Evolutionary conservation across 345 rosid genomes (phyloP), one percentile per base, ranked within the genome.

Genomic region (Aurinia saxatilis): DNA sequence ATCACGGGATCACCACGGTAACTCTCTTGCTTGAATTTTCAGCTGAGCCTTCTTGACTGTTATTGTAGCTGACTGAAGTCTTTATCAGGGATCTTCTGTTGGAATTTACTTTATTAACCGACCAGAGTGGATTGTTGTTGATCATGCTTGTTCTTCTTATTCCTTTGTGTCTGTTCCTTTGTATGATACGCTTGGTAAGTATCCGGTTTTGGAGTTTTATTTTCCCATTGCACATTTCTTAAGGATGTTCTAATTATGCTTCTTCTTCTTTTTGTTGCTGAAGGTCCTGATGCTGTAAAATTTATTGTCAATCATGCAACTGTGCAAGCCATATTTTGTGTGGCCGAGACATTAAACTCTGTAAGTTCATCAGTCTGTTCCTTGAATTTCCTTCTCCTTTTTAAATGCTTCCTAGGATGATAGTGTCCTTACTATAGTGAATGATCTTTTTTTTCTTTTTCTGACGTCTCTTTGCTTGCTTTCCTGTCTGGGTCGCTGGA

Each of bases 281-380:
- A 87, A 93, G 99, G 97, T 62, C 97, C 97, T 8, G 99, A 90
- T 74, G 95, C 99, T 66, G 99, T 90, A 60, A 85, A 82, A 73
- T 85, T 59, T 73, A 85, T 90, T 37, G 80, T 81, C 71, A 93
- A 87, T 77, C 96, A 93, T 81, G 99, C 99, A 36, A 63, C 60
- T 57, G 73, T 87, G 25, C 87, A 80, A 69, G 95, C 96, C 37
- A 78, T 93, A 63, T 90, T 93, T 74, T 93, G 97, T 75, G 91
- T 93, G 66, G 88, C 90, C 4, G 79, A 84, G 66, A 90, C 97
- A 4, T 74, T 93, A 66, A 80, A 65, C 61, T 66, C 81, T 46
- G 99, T 93, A 70, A 81, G 95, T 70, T 56, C 58, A 34, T 36
- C 36, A 38, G 5, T 35, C 59, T 57, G 0, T 16, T 56, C 38